phyloP scores from a whole-genome alignment of 441 rosid species.

The Heliophila coronopifolia region DNA sequence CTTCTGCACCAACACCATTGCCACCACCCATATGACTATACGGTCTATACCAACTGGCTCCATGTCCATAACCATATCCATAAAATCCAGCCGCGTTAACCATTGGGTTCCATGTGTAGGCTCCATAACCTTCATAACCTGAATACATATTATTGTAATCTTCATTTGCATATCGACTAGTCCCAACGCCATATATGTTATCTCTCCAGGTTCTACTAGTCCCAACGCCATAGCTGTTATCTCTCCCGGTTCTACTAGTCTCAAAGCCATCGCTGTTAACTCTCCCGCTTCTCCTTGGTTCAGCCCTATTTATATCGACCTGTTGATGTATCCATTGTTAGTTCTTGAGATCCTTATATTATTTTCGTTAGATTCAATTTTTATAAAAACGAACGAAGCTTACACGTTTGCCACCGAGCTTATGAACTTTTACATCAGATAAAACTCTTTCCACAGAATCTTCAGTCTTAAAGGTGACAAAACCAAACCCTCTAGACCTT shows the following conservation, averaged over 20 bases:
- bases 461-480: slow-evolving; percentile 38
- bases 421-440: slow-evolving; percentile 34
- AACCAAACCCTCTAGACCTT: slow-evolving; percentile 45
- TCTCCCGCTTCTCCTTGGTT: slow-evolving; percentile 40
- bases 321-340: slow-evolving; percentile 18
- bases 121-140: slow-evolving; percentile 37
- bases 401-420: slow-evolving; percentile 41
- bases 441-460: slow-evolving; percentile 39
- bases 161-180: no score
- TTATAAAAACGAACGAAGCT: no score
- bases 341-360: slow-evolving; percentile 5
- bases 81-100: slow-evolving; percentile 37
- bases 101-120: slow-evolving; percentile 36
- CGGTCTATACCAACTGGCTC: no score
- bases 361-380: neutral
- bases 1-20: slow-evolving; percentile 27
- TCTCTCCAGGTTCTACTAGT: no score
- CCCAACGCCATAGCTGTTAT: slow-evolving; percentile 24
- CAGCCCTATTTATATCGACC: slow-evolving; percentile 45
- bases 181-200: no score
- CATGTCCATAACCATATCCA: no score
- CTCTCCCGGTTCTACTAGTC: no score
- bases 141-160: slow-evolving; percentile 34
- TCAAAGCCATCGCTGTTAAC: slow-evolving; percentile 33
- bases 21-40: slow-evolving; percentile 30